Conservation (phyloP, 208 protist species). For the Angomonas ambiguus region DNA sequence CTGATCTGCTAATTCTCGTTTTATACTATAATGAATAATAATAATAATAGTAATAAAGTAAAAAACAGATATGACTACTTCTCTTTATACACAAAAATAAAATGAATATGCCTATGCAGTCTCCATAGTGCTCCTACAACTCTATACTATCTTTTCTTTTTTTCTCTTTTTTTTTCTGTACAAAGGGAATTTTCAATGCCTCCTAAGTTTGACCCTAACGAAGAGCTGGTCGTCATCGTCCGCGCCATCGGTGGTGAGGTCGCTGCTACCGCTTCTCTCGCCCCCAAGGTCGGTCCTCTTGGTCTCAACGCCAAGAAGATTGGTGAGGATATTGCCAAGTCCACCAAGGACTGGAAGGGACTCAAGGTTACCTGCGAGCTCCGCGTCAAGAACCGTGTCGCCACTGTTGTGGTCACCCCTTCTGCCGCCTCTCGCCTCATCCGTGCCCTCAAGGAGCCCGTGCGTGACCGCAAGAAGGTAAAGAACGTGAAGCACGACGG, state of each 20-base stretch:
- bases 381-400: slow-evolving; percentile 98
- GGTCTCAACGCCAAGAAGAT: slow-evolving; percentile 99
- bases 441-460: slow-evolving; percentile 98
- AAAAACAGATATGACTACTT: neutral
- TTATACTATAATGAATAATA: neutral
- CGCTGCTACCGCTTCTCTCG: slow-evolving; percentile 95
- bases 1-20: neutral
- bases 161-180: slow-evolving; percentile 10
- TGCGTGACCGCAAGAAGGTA: slow-evolving; percentile 99
- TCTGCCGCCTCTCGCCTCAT: slow-evolving; percentile 97
- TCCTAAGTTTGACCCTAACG: slow-evolving; percentile 98
- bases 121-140: no score
- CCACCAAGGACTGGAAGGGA: slow-evolving; percentile 99
- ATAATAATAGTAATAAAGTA: neutral
- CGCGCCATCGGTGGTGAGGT: slow-evolving; percentile 98
- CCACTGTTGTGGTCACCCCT: slow-evolving; percentile 95
- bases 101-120: neutral
- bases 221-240: slow-evolving; percentile 95
- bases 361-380: slow-evolving; percentile 98
- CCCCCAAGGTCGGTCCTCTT: slow-evolving; percentile 99
- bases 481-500: slow-evolving; percentile 99
- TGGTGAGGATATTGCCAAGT: slow-evolving; percentile 99
- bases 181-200: slow-evolving; percentile 79
- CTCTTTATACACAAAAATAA: neutral
- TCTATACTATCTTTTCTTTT: neutral